A percentile compares a stretch with the other conserved stretches of the same genome.
Evolutionary conservation across 73 alveolate species (phyloP).

Genomic region (Symbiodinium natans): DNA sequence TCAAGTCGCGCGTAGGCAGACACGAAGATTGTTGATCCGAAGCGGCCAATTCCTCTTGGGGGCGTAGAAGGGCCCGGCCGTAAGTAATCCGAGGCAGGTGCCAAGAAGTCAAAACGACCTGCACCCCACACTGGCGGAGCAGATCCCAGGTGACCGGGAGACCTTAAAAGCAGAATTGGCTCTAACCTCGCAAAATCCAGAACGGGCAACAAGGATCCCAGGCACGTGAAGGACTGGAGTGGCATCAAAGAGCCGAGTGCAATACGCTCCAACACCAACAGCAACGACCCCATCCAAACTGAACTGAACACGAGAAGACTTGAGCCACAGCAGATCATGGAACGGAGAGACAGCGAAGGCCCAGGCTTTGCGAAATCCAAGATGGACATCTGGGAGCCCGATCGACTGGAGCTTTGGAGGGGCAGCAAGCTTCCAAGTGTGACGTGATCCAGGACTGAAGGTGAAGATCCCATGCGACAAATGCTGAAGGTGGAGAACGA

Average conservation of each 20-base stretch:
- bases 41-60: neutral
- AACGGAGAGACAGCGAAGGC: neutral
- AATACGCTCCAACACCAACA: neutral
- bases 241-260: neutral
- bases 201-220: neutral
- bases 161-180: neutral
- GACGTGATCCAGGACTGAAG: neutral
- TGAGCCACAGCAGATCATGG: neutral
- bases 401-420: neutral
- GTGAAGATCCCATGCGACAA: neutral
- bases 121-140: neutral
- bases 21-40: neutral
- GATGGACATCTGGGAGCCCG: neutral
- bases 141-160: neutral
- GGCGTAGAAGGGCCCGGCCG: neutral
- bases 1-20: neutral
- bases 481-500: neutral
- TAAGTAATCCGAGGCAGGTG: neutral
- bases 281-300: neutral
- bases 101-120: neutral
- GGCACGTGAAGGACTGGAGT: neutral
- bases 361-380: neutral
- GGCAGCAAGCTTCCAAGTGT: neutral
- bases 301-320: neutral
- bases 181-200: neutral